Evolutionary conservation across 2,329 filamentous ascomycete species (phyloP).

Genomic region (Aspergillus clavatus): DNA sequence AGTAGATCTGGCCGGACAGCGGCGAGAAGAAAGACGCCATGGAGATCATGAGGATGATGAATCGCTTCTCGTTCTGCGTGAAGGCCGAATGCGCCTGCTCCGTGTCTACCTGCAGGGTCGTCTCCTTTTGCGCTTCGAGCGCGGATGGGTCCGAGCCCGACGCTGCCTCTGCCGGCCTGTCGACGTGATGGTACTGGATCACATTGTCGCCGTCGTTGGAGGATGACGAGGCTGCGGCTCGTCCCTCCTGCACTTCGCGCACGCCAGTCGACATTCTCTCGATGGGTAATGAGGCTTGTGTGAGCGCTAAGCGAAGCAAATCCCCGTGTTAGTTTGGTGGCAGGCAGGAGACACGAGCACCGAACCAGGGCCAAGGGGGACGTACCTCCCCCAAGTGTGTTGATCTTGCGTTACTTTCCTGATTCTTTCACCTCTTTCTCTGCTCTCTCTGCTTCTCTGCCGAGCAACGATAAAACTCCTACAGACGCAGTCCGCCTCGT

Average conservation of each 20-base stretch:
- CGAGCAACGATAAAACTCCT: neutral
- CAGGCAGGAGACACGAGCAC: neutral
- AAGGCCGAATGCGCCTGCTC: slow-evolving; percentile 26
- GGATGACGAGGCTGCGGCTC: neutral
- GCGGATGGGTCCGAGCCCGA: neutral
- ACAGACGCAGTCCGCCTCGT: too few relatives aligned
- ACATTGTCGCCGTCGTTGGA: neutral
- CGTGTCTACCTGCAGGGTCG: neutral
- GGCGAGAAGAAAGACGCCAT: slow-evolving; percentile 42
- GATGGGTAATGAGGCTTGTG: neutral
- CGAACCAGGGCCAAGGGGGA: neutral
- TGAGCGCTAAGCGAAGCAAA: neutral
- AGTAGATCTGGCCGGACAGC: slow-evolving; percentile 43
- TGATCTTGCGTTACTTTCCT: neutral
- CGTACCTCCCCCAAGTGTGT: neutral
- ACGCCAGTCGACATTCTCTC: neutral
- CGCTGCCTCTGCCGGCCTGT: neutral
- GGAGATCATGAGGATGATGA: slow-evolving; percentile 36
- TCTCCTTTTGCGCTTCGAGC: slow-evolving; percentile 3
- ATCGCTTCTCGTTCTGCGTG: slow-evolving; percentile 27
- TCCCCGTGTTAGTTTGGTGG: too few relatives aligned
- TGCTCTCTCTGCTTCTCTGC: neutral
- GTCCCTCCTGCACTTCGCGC: neutral
- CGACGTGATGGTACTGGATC: neutral
- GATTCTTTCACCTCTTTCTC: too few relatives aligned